Evolutionary conservation across 352 stramenopile species (phyloP).

Genomic region (Halophytophthora batemanensis): DNA sequence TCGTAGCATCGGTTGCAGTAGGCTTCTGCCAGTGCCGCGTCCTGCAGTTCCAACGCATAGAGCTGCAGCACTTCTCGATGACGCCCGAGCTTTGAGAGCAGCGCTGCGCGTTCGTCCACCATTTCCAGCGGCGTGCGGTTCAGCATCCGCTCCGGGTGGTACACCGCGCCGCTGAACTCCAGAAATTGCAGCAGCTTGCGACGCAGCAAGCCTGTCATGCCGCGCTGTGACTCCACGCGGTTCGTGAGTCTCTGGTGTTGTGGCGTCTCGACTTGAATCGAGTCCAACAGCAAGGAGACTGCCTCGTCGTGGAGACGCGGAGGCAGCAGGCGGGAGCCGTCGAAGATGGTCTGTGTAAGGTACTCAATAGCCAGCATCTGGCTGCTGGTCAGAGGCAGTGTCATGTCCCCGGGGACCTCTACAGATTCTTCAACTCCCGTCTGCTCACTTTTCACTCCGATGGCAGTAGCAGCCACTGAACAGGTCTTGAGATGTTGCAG

Average conservation of each 20-base stretch:
- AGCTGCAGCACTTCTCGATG: conserved; percentile 82
- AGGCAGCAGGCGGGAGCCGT: conserved; percentile 26
- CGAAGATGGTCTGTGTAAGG: conserved; percentile 66
- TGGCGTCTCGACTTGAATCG: conserved; percentile 45
- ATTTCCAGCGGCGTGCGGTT: conserved; percentile 71
- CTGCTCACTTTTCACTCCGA: not conserved
- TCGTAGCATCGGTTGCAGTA: conserved; percentile 86
- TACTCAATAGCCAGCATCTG: conserved; percentile 79
- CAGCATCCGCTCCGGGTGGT: conserved; percentile 80
- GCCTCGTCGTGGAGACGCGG: conserved; percentile 74
- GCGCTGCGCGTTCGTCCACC: conserved; percentile 74
- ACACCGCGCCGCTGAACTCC: conserved; percentile 43
- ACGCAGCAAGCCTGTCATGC: conserved; percentile 52
- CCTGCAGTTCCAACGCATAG: conserved; percentile 71
- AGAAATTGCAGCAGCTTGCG: conserved; percentile 69
- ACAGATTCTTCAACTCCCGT: conserved; percentile 8
- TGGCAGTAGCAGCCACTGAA: conserved; percentile 12
- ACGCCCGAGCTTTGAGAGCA: conserved; percentile 69
- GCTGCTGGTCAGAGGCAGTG: conserved; percentile 52
- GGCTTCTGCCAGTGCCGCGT: conserved; percentile 63
- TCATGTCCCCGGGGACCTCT: conserved; percentile 12
- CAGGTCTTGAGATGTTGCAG: conserved; percentile 73
- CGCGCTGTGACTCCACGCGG: conserved; percentile 54
- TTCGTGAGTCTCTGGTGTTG: conserved; percentile 39
- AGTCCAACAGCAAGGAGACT: conserved; percentile 74